phyloP scores from a whole-genome alignment of 2,329 filamentous ascomycete species.

The Periglandula ipomoeae region DNA sequence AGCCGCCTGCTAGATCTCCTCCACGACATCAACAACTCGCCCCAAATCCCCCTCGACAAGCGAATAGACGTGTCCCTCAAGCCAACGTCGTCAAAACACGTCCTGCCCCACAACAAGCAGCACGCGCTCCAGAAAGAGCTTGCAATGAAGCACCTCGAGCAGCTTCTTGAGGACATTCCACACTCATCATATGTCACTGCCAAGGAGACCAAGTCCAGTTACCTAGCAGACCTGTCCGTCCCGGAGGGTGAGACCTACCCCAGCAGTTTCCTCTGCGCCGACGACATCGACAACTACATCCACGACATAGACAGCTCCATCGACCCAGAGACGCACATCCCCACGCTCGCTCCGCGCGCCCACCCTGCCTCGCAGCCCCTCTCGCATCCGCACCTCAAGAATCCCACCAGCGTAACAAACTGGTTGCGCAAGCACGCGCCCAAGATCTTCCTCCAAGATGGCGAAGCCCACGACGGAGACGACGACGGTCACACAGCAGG shows the following conservation, averaged over 20 bases:
- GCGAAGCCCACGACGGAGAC: conserved; percentile 30
- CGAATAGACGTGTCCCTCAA: conserved; percentile 61
- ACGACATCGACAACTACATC: conserved; percentile 68
- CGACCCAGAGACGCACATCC: conserved; percentile 33
- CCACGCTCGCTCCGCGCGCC: conserved; percentile 43
- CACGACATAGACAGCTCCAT: conserved; percentile 50
- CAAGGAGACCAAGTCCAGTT: conserved; percentile 53
- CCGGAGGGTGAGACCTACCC: conserved; percentile 46
- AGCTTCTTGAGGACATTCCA: conserved; percentile 43
- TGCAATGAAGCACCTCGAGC: conserved; percentile 38
- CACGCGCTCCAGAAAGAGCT: conserved; percentile 30
- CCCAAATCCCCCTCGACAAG: conserved; percentile 65
- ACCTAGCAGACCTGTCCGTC: conserved; percentile 39
- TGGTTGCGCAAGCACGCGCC: conserved; percentile 85
- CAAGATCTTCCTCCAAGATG: conserved; percentile 75
- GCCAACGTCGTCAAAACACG: conserved; percentile 28
- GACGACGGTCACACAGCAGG: conserved; percentile 26
- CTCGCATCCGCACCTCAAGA: conserved; percentile 40
- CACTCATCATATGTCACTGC: conserved; percentile 44
- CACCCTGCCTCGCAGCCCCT: conserved; percentile 26
- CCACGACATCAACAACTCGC: conserved; percentile 77
- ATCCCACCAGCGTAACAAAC: conserved; percentile 89
- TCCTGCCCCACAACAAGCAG: conserved; percentile 22
- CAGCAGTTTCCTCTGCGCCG: conserved; percentile 56
- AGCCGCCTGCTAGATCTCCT: conserved; percentile 85